Evolutionary conservation across 345 rosid genomes (phyloP).

Genomic region (Heritiera littoralis): DNA sequence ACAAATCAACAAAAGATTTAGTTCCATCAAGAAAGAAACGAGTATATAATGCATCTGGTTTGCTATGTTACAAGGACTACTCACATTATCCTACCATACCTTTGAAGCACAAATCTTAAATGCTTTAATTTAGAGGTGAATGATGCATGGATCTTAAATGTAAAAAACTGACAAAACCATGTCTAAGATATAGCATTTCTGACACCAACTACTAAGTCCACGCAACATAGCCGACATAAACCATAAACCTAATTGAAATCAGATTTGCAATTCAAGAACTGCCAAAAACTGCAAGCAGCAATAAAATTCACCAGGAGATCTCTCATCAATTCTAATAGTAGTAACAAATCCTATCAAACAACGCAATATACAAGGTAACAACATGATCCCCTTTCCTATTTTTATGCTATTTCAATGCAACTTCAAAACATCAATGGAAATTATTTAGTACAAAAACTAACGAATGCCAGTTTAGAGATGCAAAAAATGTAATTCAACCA

Average conservation of each 20-base stretch:
- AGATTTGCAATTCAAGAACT: neutral
- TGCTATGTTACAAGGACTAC: neutral
- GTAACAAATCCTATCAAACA: neutral
- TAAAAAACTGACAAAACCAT: neutral
- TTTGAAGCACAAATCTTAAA: neutral
- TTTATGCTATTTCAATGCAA: neutral
- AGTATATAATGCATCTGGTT: neutral
- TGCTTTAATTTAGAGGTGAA: neutral
- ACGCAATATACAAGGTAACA: neutral
- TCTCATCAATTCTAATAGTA: neutral
- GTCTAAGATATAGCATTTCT: neutral
- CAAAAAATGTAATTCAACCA: neutral
- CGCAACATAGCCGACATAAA: too few relatives aligned
- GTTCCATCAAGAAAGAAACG: neutral
- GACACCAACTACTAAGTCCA: neutral
- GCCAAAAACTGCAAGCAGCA: neutral
- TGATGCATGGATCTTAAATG: neutral
- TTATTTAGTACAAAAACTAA: neutral
- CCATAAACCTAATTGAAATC: neutral
- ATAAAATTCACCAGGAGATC: neutral
- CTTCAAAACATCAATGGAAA: neutral
- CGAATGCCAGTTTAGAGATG: neutral
- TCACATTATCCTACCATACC: neutral
- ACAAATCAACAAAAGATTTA: neutral
- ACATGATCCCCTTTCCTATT: neutral